Percentiles rank a stretch among this genome's conserved stretches.
Evolutionary conservation across 176 grass and related monocot species (phyloP).

Genomic region (Chloris gayana): DNA sequence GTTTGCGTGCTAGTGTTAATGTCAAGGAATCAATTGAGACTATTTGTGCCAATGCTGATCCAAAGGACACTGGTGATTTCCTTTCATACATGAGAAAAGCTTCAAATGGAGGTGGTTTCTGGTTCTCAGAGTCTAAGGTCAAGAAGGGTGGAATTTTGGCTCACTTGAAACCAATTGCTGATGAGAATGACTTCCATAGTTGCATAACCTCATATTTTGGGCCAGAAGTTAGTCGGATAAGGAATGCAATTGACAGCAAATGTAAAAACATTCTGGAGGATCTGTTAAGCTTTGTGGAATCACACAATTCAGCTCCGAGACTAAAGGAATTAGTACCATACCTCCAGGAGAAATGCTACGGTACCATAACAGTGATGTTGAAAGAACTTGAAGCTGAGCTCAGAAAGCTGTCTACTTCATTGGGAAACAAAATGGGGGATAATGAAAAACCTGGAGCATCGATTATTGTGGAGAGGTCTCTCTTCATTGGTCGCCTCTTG

Average conservation of each 20-base stretch:
- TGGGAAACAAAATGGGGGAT: slow-evolving; percentile 52
- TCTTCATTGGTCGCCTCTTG: slow-evolving; percentile 85
- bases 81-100: slow-evolving; percentile 58
- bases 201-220: slow-evolving; percentile 81
- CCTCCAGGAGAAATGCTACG: slow-evolving; percentile 90
- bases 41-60: slow-evolving; percentile 50
- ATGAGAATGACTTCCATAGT: slow-evolving; percentile 86
- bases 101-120: slow-evolving; percentile 59
- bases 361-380: slow-evolving; percentile 58
- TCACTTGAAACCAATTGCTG: slow-evolving; percentile 80
- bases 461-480: slow-evolving; percentile 79
- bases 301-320: slow-evolving; percentile 80
- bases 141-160: slow-evolving; percentile 85
- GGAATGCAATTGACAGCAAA: slow-evolving; percentile 87
- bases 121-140: slow-evolving; percentile 90
- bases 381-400: slow-evolving; percentile 85
- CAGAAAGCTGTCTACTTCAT: slow-evolving; percentile 60
- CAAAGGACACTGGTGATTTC: slow-evolving; percentile 62
- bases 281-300: slow-evolving; percentile 88
- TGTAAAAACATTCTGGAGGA: slow-evolving; percentile 92
- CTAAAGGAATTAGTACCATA: slow-evolving; percentile 90
- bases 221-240: slow-evolving; percentile 77
- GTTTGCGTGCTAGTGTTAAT: slow-evolving; percentile 59
- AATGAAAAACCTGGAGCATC: slow-evolving; percentile 52
- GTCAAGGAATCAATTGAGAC: slow-evolving; percentile 65